A percentile compares a stretch with the other conserved stretches of the same genome.
Evolutionary conservation across 305 asterid genomes (phyloP).

Genomic region (Fraxinus paxiana): DNA sequence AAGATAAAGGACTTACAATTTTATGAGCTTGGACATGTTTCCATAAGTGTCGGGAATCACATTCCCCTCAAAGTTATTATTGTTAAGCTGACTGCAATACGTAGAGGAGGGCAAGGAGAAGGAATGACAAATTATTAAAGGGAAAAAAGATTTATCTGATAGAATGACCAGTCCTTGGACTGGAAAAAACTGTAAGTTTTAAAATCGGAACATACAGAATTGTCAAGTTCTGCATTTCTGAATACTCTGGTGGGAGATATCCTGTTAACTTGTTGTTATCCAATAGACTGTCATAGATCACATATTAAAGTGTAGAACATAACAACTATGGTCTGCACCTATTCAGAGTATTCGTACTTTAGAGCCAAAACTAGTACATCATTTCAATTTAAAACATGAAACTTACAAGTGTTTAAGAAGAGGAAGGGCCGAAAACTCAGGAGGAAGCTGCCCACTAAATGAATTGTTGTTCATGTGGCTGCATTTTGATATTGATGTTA

Average conservation of each 20-base stretch:
- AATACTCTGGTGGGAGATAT: conserved; percentile 59
- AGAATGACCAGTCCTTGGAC: not conserved
- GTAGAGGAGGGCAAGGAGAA: not conserved
- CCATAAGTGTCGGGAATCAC: conserved; percentile 45
- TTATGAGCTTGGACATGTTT: conserved; percentile 39
- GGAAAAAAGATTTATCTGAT: not conserved
- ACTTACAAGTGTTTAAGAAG: conserved; percentile 58
- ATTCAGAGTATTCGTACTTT: not conserved
- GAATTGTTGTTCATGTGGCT: conserved; percentile 66
- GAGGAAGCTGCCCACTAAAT: conserved; percentile 59
- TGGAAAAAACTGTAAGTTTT: conserved; percentile 3
- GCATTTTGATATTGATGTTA: conserved; percentile 21
- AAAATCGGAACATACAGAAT: conserved; percentile 38
- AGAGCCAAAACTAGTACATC: not conserved
- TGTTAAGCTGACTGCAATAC: conserved; percentile 54
- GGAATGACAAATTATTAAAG: not conserved
- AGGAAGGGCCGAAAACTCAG: conserved; percentile 43
- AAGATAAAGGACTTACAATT: conserved; percentile 32
- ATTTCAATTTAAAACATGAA: not conserved
- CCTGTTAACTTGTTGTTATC: conserved; percentile 60
- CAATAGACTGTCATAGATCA: conserved; percentile 44
- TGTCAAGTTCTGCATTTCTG: conserved; percentile 42
- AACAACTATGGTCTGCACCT: not conserved
- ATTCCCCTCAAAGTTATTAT: conserved; percentile 58
- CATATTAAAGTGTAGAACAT: conserved; percentile 13